A percentile compares a stretch with the other conserved stretches of the same genome.
Evolutionary conservation across 208 protist species (phyloP).

Genomic region (Vickermania ingenoplastis): DNA sequence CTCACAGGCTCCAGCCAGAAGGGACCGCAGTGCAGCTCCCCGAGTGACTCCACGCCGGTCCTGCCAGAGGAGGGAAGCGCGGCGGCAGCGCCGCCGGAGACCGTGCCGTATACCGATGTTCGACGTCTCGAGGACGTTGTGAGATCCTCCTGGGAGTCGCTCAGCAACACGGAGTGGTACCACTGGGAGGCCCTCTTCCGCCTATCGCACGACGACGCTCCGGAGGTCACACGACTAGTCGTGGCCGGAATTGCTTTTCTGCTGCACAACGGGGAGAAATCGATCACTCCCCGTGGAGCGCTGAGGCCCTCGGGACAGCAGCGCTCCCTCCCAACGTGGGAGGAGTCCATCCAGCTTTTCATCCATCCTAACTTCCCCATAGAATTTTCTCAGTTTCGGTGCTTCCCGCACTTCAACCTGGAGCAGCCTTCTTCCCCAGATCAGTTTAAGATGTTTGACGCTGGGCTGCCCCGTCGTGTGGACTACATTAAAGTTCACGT

Average conservation of each 20-base stretch:
- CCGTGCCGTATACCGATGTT: no score
- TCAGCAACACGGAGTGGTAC: slow-evolving; percentile 6
- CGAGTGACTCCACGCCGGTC: not conserved
- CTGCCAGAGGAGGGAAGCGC: no score
- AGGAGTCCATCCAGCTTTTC: not conserved
- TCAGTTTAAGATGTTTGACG: not conserved
- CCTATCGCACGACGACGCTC: slow-evolving; percentile 7
- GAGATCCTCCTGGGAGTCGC: slow-evolving; percentile 4
- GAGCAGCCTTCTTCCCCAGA: not conserved
- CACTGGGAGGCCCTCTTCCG: slow-evolving; percentile 16
- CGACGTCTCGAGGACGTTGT: not conserved
- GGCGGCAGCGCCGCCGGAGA: no score
- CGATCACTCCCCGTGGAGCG: not conserved
- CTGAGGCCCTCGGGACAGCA: not conserved
- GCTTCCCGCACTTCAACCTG: not conserved
- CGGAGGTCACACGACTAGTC: not conserved
- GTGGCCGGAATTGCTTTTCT: not conserved
- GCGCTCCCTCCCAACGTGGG: not conserved
- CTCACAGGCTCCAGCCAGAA: not conserved
- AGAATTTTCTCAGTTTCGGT: not conserved
- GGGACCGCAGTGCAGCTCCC: not conserved
- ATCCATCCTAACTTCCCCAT: not conserved
- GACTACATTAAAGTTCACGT: not conserved
- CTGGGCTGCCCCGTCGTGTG: not conserved
- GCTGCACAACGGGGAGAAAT: not conserved